Evolutionary conservation across 2,329 filamentous ascomycete species (phyloP).

Genomic region (Claviceps monticola): DNA sequence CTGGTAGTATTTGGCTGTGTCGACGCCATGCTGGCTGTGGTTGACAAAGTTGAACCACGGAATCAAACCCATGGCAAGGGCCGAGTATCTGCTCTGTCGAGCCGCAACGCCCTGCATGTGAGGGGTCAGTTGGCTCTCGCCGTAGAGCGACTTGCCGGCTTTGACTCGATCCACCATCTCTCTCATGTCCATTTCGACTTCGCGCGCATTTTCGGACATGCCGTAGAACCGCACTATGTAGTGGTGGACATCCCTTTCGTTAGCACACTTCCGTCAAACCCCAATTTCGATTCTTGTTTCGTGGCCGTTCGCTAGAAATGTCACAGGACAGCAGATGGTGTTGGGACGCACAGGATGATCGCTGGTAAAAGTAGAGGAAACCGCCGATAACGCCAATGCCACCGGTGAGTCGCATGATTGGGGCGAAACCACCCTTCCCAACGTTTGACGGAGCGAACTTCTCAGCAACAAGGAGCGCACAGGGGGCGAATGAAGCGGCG

Average conservation of each 20-base stretch:
- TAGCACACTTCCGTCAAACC: not conserved
- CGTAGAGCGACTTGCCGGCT: conserved; percentile 79
- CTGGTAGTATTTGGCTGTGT: conserved; percentile 96
- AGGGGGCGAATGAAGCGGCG: conserved; percentile 59
- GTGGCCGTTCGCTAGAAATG: not conserved
- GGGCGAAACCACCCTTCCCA: conserved; percentile 67
- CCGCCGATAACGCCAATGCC: conserved; percentile 63
- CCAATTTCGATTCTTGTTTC: not conserved
- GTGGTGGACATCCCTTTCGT: not conserved
- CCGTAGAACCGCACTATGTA: conserved; percentile 83
- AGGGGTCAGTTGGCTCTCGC: conserved; percentile 60
- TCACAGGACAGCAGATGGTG: not conserved
- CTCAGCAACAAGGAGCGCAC: conserved; percentile 67
- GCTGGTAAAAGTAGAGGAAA: conserved; percentile 74
- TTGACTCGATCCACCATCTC: conserved; percentile 98
- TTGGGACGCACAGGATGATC: conserved; percentile 57
- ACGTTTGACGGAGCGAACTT: conserved; percentile 72
- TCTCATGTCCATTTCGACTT: conserved; percentile 90
- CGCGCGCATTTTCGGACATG: conserved; percentile 79
- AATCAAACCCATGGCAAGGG: conserved; percentile 68
- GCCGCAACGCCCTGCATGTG: conserved; percentile 91
- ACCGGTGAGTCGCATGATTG: conserved; percentile 66
- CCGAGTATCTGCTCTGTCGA: conserved; percentile 83
- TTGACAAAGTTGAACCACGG: conserved; percentile 99
- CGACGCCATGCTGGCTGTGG: conserved; percentile 87